Evolutionary conservation across 495 filamentous ascomycete species (phyloP), one percentile per base, ranked within the genome.

Genomic region (Tuber magnatum): DNA sequence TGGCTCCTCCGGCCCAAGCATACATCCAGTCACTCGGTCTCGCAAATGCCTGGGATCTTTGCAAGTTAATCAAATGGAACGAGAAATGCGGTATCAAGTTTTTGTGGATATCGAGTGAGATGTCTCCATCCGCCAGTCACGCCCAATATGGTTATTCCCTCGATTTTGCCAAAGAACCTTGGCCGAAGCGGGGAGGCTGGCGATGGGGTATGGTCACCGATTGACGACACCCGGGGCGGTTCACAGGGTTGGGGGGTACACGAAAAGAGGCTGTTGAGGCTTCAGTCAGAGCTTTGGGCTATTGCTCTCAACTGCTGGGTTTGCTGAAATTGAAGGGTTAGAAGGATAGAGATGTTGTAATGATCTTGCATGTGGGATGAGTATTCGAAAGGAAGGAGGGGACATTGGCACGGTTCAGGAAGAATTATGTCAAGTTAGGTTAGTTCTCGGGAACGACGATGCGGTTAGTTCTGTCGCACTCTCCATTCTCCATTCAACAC

Each of bases 101-200:
- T 83, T 87, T 98, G 87, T 90, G 94, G 5, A 86, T 98, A 32
- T 94, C 92, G 78, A 95, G 92, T 78, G 95, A 97, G 81, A 97
- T 97, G 92, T 97, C 97, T 76, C 95, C 94, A 0, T 97, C 97
- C 82, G 94, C 95, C 0, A 94, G 91, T 71, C 94, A 97, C 78
- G 86, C 87, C 40, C 91, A 91, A 74, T 93, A 97, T 77, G 95
- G 94, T 0, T 99, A 97, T 81, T 92, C 90, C 77, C 86, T 97
- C 18, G 91, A 91, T 0, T 97, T 99, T 83, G 95, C 96, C 0
- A 88, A 90, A 0, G 90, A 94, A 70, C 89, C 1, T 86, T 97
- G 6, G 90, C 86, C 5, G 89, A 95, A 72, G 92, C 88, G 10
- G 95, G 95, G 0, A 90, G 85, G 79, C 88, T 94, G 1, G 89